Conservation (phyloP, 371 early-diverging fungal species). For the Coemansia sp. region DNA sequence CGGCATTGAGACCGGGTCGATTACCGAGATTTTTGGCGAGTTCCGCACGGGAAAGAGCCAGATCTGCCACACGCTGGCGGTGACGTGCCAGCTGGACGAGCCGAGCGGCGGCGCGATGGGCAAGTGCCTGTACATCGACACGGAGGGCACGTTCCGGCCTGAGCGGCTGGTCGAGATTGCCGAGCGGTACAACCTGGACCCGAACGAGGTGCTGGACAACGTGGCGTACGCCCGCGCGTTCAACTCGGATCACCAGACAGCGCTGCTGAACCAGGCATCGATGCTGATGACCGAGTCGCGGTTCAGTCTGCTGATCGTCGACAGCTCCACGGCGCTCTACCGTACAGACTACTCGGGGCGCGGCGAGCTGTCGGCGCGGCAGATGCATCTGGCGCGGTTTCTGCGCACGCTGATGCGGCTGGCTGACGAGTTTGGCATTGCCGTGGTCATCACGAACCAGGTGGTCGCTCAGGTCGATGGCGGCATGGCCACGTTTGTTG, state of each 20-base stretch:
- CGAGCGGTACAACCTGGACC: slow-evolving; percentile 88
- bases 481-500: slow-evolving; percentile 85
- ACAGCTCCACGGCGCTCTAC: slow-evolving; percentile 96
- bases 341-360: slow-evolving; percentile 98
- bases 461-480: slow-evolving; percentile 98
- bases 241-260: slow-evolving; percentile 97
- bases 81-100: slow-evolving; percentile 93
- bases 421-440: slow-evolving; percentile 98
- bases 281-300: slow-evolving; percentile 96
- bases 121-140: slow-evolving; percentile 98
- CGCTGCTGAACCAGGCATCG: slow-evolving; percentile 88
- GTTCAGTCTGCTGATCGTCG: slow-evolving; percentile 93
- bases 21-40: slow-evolving; percentile 99
- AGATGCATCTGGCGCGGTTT: slow-evolving; percentile 96
- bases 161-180: slow-evolving; percentile 89
- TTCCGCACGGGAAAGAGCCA: slow-evolving; percentile 99
- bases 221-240: slow-evolving; percentile 97
- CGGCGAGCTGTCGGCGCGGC: slow-evolving; percentile 97
- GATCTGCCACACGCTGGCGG: slow-evolving; percentile 97
- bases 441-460: slow-evolving; percentile 98
- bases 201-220: slow-evolving; percentile 91
- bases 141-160: slow-evolving; percentile 98
- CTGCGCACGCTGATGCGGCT: slow-evolving; percentile 86
- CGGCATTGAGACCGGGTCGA: slow-evolving; percentile 98
- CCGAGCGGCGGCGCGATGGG: slow-evolving; percentile 98